Evolutionary conservation across 208 protist genomes (phyloP).

Genomic region (Naegleria fowleri): DNA sequence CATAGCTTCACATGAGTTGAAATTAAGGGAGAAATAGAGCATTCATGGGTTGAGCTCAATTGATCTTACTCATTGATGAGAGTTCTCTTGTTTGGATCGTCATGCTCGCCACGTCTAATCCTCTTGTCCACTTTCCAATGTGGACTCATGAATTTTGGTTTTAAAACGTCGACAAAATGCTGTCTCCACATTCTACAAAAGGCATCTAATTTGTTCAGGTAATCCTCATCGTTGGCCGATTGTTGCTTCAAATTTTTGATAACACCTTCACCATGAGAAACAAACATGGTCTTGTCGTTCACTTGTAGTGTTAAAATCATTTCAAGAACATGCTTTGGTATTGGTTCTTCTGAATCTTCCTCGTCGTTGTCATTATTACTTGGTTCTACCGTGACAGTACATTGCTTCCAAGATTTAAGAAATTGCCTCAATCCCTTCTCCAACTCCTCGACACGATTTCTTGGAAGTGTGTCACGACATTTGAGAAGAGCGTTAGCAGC

Average conservation of each 20-base stretch:
- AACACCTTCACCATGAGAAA: slow-evolving; percentile 11
- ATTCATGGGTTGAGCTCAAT: too few species aligned
- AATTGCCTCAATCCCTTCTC: background rate
- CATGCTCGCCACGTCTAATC: background rate
- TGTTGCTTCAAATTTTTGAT: background rate
- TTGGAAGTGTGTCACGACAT: background rate
- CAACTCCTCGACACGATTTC: background rate
- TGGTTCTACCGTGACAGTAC: background rate
- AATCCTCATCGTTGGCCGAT: background rate
- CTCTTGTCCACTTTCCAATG: background rate
- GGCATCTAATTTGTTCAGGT: background rate
- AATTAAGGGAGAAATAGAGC: too few species aligned
- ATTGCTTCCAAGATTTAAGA: background rate
- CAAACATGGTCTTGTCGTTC: background rate
- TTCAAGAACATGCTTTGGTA: background rate
- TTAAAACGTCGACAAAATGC: background rate
- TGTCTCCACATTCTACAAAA: background rate
- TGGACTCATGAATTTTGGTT: background rate
- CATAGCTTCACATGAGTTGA: too few species aligned
- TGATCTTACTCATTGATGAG: background rate
- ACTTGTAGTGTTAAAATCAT: background rate
- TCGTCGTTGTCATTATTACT: background rate
- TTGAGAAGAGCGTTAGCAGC: background rate
- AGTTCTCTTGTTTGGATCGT: background rate
- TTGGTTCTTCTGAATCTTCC: background rate